These are phyloP conservation scores for Notholithocarpus densiflorus DNA, from an alignment of 306 rosid genomes.

Conservation along the genomic window DNA sequence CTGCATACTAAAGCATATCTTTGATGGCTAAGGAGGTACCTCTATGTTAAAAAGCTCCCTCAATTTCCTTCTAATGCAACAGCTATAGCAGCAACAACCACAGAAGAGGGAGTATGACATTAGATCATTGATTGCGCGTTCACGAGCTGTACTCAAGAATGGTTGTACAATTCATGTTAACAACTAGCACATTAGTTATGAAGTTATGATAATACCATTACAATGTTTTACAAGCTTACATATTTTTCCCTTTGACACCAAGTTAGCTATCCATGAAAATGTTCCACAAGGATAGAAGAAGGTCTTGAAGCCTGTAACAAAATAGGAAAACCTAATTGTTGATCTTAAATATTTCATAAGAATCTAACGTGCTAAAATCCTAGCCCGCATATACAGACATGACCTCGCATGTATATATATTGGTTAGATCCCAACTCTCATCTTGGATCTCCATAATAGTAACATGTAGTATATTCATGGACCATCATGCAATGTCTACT, in stretches of 20 bases:
- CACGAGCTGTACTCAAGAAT: conserved; percentile 27
- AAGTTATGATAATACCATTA: background rate
- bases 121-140: conserved; percentile 19
- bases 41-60: conserved; percentile 28
- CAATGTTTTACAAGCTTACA: conserved; percentile 15
- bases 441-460: too few relatives aligned
- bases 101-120: conserved; percentile 26
- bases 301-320: conserved; percentile 34
- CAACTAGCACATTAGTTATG: background rate
- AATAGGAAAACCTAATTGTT: background rate
- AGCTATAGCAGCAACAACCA: conserved; percentile 35
- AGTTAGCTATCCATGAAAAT: conserved; percentile 36
- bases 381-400: too few relatives aligned
- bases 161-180: background rate
- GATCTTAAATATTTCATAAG: background rate
- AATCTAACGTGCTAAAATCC: background rate
- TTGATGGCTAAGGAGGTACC: conserved; percentile 6
- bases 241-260: conserved; percentile 22
- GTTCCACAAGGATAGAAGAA: conserved; percentile 46
- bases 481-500: background rate
- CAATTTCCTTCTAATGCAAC: conserved; percentile 35
- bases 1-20: background rate
- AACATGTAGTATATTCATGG: too few relatives aligned
- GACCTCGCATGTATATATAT: too few relatives aligned
- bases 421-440: too few relatives aligned